Evolutionary conservation across 371 early-diverging fungal genomes (phyloP), one percentile per base, ranked within the genome.

Genomic region (Syncephalis fuscata): DNA sequence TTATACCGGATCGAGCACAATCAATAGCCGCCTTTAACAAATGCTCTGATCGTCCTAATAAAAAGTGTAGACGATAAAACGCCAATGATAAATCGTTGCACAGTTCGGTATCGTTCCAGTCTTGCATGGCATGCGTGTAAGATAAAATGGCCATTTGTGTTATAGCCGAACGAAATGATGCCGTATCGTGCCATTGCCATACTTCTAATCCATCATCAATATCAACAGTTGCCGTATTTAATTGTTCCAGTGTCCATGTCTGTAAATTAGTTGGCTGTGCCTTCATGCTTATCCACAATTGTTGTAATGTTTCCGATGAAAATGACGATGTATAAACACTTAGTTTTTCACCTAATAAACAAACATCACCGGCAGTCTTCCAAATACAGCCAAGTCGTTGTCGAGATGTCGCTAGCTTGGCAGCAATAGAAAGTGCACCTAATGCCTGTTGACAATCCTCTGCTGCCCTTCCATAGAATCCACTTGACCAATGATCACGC

Each of bases 321-420:
- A 32, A 32, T 32, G 11, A 11, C 32, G 4, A 11, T 32, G 32
- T 32, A 32, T 32, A 32, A 4, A 32, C 11, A 11, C 32, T 32
- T 32, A 32, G 11, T 32, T 11, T 4, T 32, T 32, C 32, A 32
- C 61, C 11, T 62, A 37, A 11, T 11, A 32, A 32, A 46, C 82
- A 84, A 0, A 76, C 70, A 52, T 83, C 79, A 24, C 76, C 78
- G 1, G 80, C 65, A n/a, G 80, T 54, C 54, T 85, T 82, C 80
- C 82, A 81, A 7, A 77, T 16, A 7, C 7, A 41, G 4, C 41
- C 41, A 21, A 19, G 19, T 21, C 15, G 54, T 11, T 68, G 62
- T 20, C 71, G 26, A 1, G 57, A 45, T 2, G 51, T 14, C 25
- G 73, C 66, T 24, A 41, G 1, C 15, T 48, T 46, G 25, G 61